Evolutionary conservation across 257 asterid genomes (phyloP).

Genomic region (Voacanga thouarsii): DNA sequence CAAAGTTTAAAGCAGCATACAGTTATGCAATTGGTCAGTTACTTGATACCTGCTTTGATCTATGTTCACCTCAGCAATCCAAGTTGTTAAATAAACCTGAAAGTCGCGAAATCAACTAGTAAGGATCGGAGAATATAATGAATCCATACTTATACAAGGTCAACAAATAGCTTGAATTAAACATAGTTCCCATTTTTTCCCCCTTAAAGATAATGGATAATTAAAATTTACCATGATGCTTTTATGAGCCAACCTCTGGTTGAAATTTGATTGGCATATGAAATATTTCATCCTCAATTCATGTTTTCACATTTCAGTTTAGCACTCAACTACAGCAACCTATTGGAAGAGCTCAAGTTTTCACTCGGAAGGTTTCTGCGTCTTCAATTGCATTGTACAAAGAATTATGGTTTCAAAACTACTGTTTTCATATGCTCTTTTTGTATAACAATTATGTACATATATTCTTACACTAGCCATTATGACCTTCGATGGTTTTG

Average conservation of each 20-base stretch:
- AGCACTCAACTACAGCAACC: neutral
- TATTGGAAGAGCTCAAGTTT: neutral
- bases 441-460: neutral
- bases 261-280: neutral
- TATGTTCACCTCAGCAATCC: conserved; percentile 74
- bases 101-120: neutral
- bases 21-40: neutral
- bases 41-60: conserved; percentile 51
- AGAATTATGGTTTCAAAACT: neutral
- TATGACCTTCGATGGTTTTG: neutral
- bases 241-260: neutral
- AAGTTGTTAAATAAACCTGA: conserved; percentile 70
- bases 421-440: neutral
- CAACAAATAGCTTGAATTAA: neutral
- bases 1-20: neutral
- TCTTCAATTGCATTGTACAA: neutral
- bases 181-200: neutral
- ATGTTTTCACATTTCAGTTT: neutral
- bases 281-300: neutral
- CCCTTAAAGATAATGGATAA: neutral
- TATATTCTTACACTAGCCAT: neutral
- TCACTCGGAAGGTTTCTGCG: neutral
- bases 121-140: neutral
- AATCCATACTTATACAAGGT: neutral
- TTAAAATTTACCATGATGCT: neutral